Conservation (phyloP, 192 early-diverging fungal genomes). For the Backusella liffmaniae region DNA sequence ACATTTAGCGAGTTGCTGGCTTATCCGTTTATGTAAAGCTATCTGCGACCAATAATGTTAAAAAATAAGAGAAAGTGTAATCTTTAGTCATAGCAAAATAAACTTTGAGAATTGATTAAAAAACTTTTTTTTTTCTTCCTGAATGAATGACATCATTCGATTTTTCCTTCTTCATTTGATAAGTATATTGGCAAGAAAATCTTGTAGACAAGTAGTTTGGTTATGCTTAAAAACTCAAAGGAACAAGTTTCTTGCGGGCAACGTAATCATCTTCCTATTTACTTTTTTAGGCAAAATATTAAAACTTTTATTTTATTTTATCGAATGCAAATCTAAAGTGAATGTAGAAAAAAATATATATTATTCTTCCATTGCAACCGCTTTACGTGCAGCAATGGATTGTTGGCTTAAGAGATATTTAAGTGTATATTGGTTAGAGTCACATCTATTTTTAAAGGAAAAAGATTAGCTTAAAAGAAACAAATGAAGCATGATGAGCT, state of each 20-base stretch:
- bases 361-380: constrained; percentile 16
- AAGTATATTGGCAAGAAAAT: no score
- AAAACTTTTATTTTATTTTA: not conserved
- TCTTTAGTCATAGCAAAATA: no score
- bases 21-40: no score
- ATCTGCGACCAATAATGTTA: no score
- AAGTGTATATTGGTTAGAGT: constrained; percentile 74
- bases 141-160: no score
- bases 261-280: not conserved
- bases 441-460: constrained; percentile 58
- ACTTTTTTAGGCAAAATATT: not conserved
- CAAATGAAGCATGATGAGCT: not conserved
- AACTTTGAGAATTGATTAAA: no score
- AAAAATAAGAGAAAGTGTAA: no score
- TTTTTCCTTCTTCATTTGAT: no score
- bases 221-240: no score
- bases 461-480: not conserved
- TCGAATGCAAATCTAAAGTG: not conserved
- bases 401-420: constrained; percentile 59
- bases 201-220: no score
- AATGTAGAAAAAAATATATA: not conserved
- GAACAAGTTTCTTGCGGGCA: not conserved
- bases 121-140: no score
- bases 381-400: constrained; percentile 3
- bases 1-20: no score